A percentile compares a stretch with the other conserved stretches of the same genome.
phyloP scores from a whole-genome alignment of 345 rosid genomes.

The Ailanthus altissimus region DNA sequence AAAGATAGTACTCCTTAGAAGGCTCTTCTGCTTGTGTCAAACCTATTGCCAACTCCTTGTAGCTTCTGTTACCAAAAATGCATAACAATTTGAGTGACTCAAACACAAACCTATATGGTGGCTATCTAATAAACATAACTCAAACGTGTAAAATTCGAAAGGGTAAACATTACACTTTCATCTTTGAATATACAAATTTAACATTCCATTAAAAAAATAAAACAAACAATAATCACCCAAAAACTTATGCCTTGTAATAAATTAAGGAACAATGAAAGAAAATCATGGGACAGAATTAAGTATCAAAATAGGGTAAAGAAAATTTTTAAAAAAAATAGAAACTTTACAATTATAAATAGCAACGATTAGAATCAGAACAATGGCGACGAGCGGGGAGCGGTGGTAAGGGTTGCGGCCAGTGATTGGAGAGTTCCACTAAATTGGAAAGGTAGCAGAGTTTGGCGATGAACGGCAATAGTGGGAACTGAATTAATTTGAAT shows the following conservation, averaged over 20 bases:
- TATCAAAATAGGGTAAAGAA: too few relatives aligned
- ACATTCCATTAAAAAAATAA: neutral
- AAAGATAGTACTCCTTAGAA: neutral
- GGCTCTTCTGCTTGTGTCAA: neutral
- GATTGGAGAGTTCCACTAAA: too few relatives aligned
- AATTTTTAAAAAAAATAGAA: too few relatives aligned
- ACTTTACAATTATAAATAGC: too few relatives aligned
- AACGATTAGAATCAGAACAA: too few relatives aligned
- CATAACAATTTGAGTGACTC: neutral
- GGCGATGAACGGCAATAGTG: too few relatives aligned
- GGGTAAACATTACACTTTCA: neutral
- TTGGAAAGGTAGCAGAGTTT: too few relatives aligned
- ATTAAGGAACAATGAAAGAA: neutral
- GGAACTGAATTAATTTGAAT: too few relatives aligned
- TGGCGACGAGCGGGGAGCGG: too few relatives aligned
- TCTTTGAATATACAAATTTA: neutral
- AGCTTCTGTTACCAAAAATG: constrained; percentile 1
- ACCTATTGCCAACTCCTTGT: neutral
- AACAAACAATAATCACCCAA: neutral
- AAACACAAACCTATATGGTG: neutral
- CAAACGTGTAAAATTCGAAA: neutral
- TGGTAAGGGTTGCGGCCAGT: too few relatives aligned
- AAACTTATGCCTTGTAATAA: too few relatives aligned
- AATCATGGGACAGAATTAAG: too few relatives aligned
- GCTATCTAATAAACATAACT: neutral